A percentile compares a stretch with the other conserved stretches of the same genome.
Evolutionary conservation across 2,329 filamentous ascomycete species (phyloP).

Genomic region (Diaporthe batatas): DNA sequence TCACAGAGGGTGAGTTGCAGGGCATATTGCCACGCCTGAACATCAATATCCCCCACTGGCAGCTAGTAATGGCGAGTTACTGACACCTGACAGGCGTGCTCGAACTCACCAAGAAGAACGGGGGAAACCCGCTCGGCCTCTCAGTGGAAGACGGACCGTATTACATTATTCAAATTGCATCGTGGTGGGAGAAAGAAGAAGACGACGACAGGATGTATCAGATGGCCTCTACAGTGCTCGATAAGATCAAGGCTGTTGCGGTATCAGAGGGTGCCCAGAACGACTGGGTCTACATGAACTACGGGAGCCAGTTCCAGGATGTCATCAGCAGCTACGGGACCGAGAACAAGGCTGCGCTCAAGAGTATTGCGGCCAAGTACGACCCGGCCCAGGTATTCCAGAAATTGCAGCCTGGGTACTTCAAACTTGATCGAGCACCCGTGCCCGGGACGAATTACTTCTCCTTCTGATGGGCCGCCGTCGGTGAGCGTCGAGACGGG

Average conservation of each 20-base stretch:
- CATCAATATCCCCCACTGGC: neutral
- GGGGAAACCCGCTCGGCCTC: conserved; percentile 55
- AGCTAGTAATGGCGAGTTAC: no score
- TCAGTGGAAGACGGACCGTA: conserved; percentile 47
- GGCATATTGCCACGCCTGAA: accelerated
- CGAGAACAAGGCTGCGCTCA: conserved; percentile 52
- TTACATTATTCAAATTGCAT: conserved; percentile 44
- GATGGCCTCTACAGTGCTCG: conserved; percentile 43
- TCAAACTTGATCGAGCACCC: conserved; percentile 47
- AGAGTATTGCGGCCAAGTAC: conserved; percentile 49
- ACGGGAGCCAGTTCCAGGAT: conserved; percentile 55
- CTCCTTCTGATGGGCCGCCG: neutral
- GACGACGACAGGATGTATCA: conserved; percentile 45
- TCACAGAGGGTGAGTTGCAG: conserved; percentile 50
- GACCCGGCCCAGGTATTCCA: conserved; percentile 53
- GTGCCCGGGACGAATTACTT: conserved; percentile 39
- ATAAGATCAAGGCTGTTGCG: conserved; percentile 42
- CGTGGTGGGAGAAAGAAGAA: conserved; percentile 44
- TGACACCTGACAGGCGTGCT: conserved; percentile 45
- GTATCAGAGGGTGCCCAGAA: conserved; percentile 41
- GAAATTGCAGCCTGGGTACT: conserved; percentile 50
- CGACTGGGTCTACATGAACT: conserved; percentile 57
- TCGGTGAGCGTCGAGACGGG: no score
- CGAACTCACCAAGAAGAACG: conserved; percentile 52
- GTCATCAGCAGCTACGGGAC: conserved; percentile 55